Conservation (phyloP, 495 filamentous ascomycete genomes). For the Pseudoneurospora amorphoporcata region DNA sequence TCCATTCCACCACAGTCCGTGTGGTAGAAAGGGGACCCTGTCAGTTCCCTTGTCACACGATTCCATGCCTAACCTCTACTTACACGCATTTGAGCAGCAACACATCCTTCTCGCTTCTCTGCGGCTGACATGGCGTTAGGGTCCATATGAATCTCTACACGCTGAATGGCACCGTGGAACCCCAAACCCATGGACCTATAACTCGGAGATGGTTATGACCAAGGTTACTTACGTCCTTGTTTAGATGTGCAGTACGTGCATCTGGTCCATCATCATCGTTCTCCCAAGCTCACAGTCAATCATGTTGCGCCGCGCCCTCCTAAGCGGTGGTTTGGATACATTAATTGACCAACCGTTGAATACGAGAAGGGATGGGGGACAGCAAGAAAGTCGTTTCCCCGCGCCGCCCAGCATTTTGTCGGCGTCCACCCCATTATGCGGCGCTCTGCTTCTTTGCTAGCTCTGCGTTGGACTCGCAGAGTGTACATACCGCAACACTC, state of each 20-base stretch:
- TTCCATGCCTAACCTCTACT: not conserved
- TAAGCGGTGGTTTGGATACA: not conserved
- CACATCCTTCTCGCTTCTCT: not conserved
- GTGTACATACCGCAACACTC: not conserved
- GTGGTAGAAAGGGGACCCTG: not conserved
- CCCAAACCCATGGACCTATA: not conserved
- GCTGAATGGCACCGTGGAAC: not conserved
- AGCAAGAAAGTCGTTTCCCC: not conserved
- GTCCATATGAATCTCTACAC: not conserved
- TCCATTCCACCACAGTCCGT: not conserved
- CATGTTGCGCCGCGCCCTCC: not conserved
- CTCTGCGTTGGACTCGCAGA: not conserved
- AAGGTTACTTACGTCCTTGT: not conserved
- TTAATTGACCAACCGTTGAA: not conserved
- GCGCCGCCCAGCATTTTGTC: not conserved
- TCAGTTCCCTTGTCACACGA: not conserved
- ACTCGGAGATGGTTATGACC: not conserved
- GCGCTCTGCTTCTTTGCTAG: not conserved
- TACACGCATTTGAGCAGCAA: not conserved
- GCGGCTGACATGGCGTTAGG: conserved; percentile 3
- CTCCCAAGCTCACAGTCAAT: not conserved
- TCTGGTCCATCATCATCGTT: not conserved
- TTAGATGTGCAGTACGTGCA: not conserved
- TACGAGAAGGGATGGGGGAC: not conserved
- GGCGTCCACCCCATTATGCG: not conserved